Percentiles rank a stretch among this genome's conserved stretches.
phyloP scores from a whole-genome alignment of 2,329 filamentous ascomycete genomes.

The Dendryphion nanum region DNA sequence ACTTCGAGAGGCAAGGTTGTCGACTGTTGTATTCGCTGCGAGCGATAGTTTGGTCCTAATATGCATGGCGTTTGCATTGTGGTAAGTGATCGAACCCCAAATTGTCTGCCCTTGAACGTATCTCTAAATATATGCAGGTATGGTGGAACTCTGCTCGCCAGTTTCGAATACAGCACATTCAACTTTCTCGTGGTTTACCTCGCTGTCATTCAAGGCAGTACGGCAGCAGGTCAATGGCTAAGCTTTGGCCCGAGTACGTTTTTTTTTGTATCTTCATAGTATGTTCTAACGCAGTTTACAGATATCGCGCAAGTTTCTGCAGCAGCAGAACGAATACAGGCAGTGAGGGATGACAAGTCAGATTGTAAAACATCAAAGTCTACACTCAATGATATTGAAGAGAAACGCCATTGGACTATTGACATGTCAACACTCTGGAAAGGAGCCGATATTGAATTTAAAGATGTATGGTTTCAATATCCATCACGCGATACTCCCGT shows the following conservation, averaged over 20 bases:
- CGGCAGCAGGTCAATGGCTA: constrained; percentile 21
- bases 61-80: constrained; percentile 59
- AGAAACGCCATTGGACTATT: background rate
- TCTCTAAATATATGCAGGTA: constrained; percentile 10
- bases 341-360: no score
- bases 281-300: constrained; percentile 5
- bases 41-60: constrained; percentile 62
- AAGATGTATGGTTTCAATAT: constrained; percentile 85
- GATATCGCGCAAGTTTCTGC: constrained; percentile 16
- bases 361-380: background rate
- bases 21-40: constrained; percentile 63
- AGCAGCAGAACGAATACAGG: constrained; percentile 17
- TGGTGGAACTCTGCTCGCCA: constrained; percentile 24
- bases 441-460: constrained; percentile 66
- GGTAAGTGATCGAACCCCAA: constrained; percentile 36
- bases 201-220: constrained; percentile 41
- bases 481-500: constrained; percentile 85
- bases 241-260: constrained; percentile 42
- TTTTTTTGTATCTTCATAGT: constrained; percentile 1
- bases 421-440: constrained; percentile 81
- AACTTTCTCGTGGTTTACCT: constrained; percentile 52
- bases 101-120: background rate
- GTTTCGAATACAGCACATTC: constrained; percentile 41
- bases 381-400: background rate
- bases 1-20: constrained; percentile 58